Conservation (phyloP, 176 grass and related monocot genomes). For the Avena eriantha region DNA sequence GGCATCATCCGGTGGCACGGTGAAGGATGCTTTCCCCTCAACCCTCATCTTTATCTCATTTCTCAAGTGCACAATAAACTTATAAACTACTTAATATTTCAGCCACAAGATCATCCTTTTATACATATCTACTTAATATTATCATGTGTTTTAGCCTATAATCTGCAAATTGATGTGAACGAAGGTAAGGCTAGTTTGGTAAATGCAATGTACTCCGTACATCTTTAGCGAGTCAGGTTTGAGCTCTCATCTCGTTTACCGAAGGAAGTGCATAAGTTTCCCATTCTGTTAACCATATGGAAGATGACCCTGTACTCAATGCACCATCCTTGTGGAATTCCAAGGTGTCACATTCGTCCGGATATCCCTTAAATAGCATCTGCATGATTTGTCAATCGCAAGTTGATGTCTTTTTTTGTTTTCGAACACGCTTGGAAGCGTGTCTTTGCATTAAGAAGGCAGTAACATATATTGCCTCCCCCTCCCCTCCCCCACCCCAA, state of each 20-base stretch:
- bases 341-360: constrained; percentile 65
- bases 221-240: neutral
- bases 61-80: neutral
- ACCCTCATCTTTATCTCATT: constrained; percentile 6
- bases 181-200: neutral
- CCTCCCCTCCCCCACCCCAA: too few relatives aligned
- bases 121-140: too few relatives aligned
- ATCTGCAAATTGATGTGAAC: too few relatives aligned
- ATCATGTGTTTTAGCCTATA: too few relatives aligned
- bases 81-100: neutral
- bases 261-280: constrained; percentile 69
- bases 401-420: too few relatives aligned
- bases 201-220: neutral
- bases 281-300: constrained; percentile 83
- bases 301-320: constrained; percentile 58
- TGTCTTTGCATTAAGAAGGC: too few relatives aligned
- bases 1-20: too few relatives aligned
- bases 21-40: neutral
- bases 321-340: constrained; percentile 72
- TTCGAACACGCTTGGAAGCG: too few relatives aligned
- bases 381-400: constrained; percentile 41
- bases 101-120: neutral
- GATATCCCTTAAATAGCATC: constrained; percentile 96
- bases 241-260: constrained; percentile 59
- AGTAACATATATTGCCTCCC: too few relatives aligned